phyloP scores from a whole-genome alignment of 2,329 filamentous ascomycete genomes.

The Tolypocladium tropicale region DNA sequence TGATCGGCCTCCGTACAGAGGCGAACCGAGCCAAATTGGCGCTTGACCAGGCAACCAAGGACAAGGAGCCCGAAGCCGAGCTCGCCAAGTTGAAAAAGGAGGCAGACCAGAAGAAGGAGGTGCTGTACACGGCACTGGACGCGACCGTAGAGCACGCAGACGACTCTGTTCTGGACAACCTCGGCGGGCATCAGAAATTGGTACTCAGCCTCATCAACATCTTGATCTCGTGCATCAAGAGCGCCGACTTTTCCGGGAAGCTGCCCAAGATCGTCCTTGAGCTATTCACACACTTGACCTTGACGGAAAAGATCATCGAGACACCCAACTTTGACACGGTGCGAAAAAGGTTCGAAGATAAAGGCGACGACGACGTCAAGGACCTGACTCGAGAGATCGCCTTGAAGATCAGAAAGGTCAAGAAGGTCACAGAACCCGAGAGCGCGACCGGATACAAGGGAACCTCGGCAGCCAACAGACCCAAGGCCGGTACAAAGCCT shows the following conservation, averaged over 20 bases:
- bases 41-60: conserved; percentile 31
- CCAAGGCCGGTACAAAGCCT: conserved; percentile 21
- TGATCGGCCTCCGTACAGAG: conserved; percentile 36
- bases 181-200: conserved; percentile 47
- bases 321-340: conserved; percentile 58
- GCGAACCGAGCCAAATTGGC: conserved; percentile 37
- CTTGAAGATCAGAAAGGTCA: conserved; percentile 31
- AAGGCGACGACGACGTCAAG: conserved; percentile 55
- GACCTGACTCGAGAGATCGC: conserved; percentile 48
- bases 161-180: conserved; percentile 43
- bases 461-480: conserved; percentile 27
- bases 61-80: conserved; percentile 26
- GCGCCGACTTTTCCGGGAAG: conserved; percentile 40
- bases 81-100: conserved; percentile 27
- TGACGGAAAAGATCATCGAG: conserved; percentile 50
- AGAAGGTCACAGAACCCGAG: conserved; percentile 21
- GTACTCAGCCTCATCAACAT: conserved; percentile 43
- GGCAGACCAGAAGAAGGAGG: conserved; percentile 34
- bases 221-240: conserved; percentile 43
- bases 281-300: conserved; percentile 52
- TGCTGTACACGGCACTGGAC: conserved; percentile 40
- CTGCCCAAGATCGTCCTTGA: conserved; percentile 46
- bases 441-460: conserved; percentile 26
- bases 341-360: conserved; percentile 51
- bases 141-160: conserved; percentile 45